Percentiles rank a stretch among this genome's conserved stretches.
Conservation (phyloP, 495 filamentous ascomycete species). For the Parathielavia hyrcaniae region DNA sequence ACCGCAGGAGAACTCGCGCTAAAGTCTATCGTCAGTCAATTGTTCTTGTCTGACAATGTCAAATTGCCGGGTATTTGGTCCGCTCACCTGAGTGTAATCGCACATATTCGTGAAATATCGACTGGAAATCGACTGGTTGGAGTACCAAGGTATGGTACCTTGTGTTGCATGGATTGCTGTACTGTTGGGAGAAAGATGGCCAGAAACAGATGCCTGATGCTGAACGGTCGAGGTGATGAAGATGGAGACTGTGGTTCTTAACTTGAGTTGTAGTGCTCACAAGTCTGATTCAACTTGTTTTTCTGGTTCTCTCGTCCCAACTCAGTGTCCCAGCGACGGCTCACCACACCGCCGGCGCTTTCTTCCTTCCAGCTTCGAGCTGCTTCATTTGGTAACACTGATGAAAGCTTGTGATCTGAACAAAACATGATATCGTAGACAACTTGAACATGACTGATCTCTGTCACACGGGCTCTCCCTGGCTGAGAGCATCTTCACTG, state of each 20-base stretch:
- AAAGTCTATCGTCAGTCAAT: background rate
- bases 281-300: background rate
- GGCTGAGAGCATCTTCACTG: background rate
- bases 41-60: background rate
- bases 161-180: background rate
- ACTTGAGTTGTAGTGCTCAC: background rate
- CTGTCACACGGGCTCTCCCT: background rate
- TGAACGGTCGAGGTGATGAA: too few species aligned
- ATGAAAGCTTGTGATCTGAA: background rate
- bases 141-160: too few species aligned
- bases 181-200: too few species aligned
- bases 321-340: background rate
- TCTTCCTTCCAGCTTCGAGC: background rate
- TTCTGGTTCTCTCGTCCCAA: background rate
- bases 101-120: constrained; percentile 5
- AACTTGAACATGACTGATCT: background rate
- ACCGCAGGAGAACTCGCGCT: constrained; percentile 19
- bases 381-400: background rate
- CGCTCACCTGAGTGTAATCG: constrained; percentile 8
- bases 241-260: background rate
- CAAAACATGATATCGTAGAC: background rate
- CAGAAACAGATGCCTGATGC: too few species aligned
- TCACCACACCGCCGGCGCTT: background rate
- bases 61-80: too few species aligned
- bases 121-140: background rate